Percentiles rank a stretch among this genome's conserved stretches.
Evolutionary conservation across 2,329 filamentous ascomycete genomes (phyloP).

Genomic region (Colletotrichum lupini): DNA sequence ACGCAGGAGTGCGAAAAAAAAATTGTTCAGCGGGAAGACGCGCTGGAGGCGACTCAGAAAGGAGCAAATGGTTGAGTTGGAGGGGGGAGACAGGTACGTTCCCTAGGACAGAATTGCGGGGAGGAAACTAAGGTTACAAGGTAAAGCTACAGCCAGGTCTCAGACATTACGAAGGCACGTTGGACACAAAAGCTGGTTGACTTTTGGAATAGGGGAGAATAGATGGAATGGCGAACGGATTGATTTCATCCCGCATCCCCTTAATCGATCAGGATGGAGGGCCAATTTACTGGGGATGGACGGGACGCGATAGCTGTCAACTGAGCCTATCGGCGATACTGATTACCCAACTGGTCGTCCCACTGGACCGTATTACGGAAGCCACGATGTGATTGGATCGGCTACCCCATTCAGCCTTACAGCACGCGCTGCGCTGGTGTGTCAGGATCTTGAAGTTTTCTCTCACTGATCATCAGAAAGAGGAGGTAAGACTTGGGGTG

Average conservation of each 20-base stretch:
- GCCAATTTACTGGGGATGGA: not conserved
- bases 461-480: not conserved
- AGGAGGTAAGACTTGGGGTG: not conserved
- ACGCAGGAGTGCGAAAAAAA: conserved; percentile 12
- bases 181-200: not conserved
- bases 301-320: conserved; percentile 4
- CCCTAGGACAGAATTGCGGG: conserved; percentile 6
- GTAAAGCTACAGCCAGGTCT: conserved; percentile 11
- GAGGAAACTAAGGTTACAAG: not conserved
- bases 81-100: not conserved
- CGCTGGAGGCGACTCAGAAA: conserved; percentile 21
- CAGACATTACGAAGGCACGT: not conserved
- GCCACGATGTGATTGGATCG: conserved; percentile 16
- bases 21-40: conserved; percentile 24
- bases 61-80: not conserved
- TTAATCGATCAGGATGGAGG: conserved; percentile 10
- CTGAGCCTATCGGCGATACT: conserved; percentile 15
- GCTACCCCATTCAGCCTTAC: conserved; percentile 27
- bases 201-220: not conserved
- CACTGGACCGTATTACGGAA: not conserved
- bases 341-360: not conserved
- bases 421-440: conserved; percentile 12
- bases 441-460: not conserved
- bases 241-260: conserved; percentile 15
- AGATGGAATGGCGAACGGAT: not conserved